A percentile compares a stretch with the other conserved stretches of the same genome.
These are phyloP conservation scores for Sphagnurus paluster DNA, from an alignment of 1,284 basidiomycete species.

Conservation along the genomic window DNA sequence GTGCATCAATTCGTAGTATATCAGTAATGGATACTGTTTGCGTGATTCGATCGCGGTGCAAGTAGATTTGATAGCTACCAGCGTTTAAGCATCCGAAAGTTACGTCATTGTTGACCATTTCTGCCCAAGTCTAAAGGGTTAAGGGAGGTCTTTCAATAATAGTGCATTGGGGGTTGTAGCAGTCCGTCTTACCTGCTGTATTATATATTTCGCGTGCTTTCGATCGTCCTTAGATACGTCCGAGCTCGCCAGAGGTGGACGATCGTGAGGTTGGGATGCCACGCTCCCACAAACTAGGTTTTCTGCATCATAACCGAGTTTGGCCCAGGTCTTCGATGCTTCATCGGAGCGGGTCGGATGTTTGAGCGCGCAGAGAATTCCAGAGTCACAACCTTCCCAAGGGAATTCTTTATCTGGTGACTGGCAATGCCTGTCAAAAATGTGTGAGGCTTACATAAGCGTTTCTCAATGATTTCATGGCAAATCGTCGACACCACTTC, in stretches of 20 bases:
- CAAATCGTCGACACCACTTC: no score
- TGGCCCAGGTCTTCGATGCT: background rate
- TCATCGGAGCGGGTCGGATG: background rate
- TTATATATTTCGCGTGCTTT: background rate
- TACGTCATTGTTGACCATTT: background rate
- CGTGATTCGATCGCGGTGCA: background rate
- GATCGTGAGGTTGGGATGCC: background rate
- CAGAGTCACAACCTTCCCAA: conserved; percentile 2
- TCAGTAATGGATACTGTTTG: background rate
- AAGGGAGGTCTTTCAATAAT: no score
- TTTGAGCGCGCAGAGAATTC: background rate
- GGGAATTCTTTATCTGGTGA: background rate
- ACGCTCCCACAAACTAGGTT: background rate
- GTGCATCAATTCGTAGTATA: background rate
- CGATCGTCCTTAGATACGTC: background rate
- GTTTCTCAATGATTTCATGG: no score
- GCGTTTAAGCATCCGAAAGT: background rate
- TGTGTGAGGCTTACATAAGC: no score
- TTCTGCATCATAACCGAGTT: conserved; percentile 3
- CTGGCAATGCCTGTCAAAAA: no score
- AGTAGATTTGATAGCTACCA: background rate
- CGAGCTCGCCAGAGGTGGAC: background rate
- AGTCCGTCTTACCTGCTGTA: conserved; percentile 3
- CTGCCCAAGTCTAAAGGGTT: background rate
- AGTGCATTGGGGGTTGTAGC: background rate